Evolutionary conservation across 2,329 filamentous ascomycete species (phyloP), one percentile per base, ranked within the genome.

Genomic region (Aspergillus sergii): DNA sequence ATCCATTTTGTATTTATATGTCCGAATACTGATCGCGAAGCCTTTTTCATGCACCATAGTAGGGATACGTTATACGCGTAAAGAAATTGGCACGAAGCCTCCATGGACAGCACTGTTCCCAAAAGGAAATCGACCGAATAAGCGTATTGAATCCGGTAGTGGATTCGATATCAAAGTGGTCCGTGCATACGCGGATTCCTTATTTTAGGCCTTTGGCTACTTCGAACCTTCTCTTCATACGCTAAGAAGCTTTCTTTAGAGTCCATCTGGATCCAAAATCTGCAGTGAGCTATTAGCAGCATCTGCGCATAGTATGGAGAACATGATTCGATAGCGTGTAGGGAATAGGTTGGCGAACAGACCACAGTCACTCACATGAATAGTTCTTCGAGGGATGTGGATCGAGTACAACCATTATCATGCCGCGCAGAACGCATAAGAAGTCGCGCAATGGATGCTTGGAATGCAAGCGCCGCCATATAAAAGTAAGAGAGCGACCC

Each of bases 371-470:
- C 46, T 26, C 46, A 50, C 46, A 50, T 50, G 46, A 28, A 30
- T 50, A 19, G 16, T 9, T 16, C 11, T 30, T 21, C 12, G 14
- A 26, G 26, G 26, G 23, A 26, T 28, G 46, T 50, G 23, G 46
- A 14, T 48, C 45, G 45, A 23, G 12, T 12, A 28, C 16, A 10
- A n/a, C 36, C 30, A 23, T 36, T 36, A 54, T 12, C 30, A 69
- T 69, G 67, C 50, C 57, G 14, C 68, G 71, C 45, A 72, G 75
- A 61, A 64, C 75, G 4, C 78, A 79, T 62, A 73, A 68, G 46
- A 80, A 79, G 65, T 79, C 77, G n/a, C 71, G 75, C 48, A 75
- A 74, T 62, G 78, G 77, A 28, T 79, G 78, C 55, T 36, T 69
- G 9, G 71, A 77, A 64, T 79, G 77, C 61, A 79, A 80, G 63